Evolutionary conservation across 2,329 filamentous ascomycete species (phyloP).

Genomic region (Torrubiella hemipterigena): DNA sequence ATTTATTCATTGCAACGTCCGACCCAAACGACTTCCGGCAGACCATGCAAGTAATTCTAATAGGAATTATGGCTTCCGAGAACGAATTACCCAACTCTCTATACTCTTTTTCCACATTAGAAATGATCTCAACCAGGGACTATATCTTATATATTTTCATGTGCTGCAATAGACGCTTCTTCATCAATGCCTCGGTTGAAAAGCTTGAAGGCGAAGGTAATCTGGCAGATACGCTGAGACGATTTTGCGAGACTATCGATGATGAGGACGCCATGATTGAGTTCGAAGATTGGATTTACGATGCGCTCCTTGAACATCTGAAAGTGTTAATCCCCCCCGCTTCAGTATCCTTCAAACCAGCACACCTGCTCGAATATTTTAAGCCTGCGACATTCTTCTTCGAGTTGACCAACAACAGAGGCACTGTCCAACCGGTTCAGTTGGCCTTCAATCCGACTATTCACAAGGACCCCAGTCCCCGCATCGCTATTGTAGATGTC

Average conservation of each 20-base stretch:
- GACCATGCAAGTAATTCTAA: too few relatives aligned
- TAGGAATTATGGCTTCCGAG: too few relatives aligned
- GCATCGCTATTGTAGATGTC: conserved; percentile 38
- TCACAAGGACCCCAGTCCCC: conserved; percentile 52
- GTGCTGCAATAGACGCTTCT: neutral
- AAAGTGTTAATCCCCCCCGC: too few relatives aligned
- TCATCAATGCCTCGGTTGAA: neutral
- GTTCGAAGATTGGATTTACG: neutral
- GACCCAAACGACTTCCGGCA: too few relatives aligned
- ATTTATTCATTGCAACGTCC: too few relatives aligned
- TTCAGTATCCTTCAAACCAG: neutral
- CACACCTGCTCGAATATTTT: neutral
- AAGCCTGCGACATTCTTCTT: neutral
- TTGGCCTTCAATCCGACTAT: neutral
- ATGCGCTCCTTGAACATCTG: neutral
- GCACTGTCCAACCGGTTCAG: neutral
- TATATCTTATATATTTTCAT: neutral
- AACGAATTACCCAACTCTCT: too few relatives aligned
- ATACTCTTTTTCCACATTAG: too few relatives aligned
- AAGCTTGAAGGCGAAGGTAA: neutral
- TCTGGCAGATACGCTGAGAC: neutral
- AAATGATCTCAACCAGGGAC: too few relatives aligned
- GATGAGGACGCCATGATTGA: neutral
- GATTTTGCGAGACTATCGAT: neutral
- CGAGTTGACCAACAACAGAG: neutral